Conservation (phyloP, 495 filamentous ascomycete species). For the Trichodelitschia bisporula region DNA sequence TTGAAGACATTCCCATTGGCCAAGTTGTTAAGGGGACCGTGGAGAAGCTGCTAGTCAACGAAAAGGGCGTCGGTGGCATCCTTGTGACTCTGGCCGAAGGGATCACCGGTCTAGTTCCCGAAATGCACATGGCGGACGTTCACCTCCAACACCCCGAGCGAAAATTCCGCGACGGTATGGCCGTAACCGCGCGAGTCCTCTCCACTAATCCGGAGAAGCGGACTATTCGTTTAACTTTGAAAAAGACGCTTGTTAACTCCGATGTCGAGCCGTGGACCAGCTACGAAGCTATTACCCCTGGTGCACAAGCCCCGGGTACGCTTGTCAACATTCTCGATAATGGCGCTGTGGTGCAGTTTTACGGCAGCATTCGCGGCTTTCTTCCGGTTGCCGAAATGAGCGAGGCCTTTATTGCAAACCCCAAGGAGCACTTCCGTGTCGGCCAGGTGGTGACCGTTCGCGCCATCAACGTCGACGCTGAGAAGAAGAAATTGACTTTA, state of each 20-base stretch:
- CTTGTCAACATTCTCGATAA: conserved; percentile 50
- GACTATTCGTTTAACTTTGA: conserved; percentile 68
- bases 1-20: conserved; percentile 72
- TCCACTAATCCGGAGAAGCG: conserved; percentile 53
- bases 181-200: conserved; percentile 61
- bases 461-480: conserved; percentile 50
- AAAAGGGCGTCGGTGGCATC: conserved; percentile 47
- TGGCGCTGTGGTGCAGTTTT: conserved; percentile 87
- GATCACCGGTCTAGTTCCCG: conserved; percentile 65
- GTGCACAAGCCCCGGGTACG: conserved; percentile 57
- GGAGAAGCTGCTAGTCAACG: conserved; percentile 55
- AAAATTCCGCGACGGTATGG: conserved; percentile 74
- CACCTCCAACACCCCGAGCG: conserved; percentile 78
- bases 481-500: conserved; percentile 47
- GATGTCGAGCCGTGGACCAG: conserved; percentile 49
- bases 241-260: conserved; percentile 82
- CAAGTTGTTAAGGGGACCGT: conserved; percentile 62
- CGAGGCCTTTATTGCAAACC: conserved; percentile 79
- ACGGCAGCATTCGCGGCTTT: conserved; percentile 56
- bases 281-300: conserved; percentile 41
- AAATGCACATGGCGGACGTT: conserved; percentile 71
- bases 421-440: conserved; percentile 61
- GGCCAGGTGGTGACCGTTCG: conserved; percentile 83
- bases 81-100: conserved; percentile 66
- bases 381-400: conserved; percentile 92